Evolutionary conservation across 208 protist species (phyloP).

Genomic region (Trypanosoma vivax): DNA sequence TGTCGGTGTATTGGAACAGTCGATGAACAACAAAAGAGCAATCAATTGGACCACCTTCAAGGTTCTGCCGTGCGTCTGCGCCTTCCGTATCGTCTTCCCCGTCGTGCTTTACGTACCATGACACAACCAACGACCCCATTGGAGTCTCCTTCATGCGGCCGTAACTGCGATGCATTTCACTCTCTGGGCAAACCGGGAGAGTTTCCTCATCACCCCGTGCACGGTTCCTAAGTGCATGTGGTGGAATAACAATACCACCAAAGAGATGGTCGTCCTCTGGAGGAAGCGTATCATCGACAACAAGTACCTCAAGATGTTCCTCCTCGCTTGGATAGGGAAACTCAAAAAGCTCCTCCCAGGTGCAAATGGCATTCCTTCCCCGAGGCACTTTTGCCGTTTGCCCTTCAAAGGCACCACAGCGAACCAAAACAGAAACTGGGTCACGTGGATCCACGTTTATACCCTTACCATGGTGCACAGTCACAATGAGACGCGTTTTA

Average conservation of each 20-base stretch:
- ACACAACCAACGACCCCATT: slow-evolving; percentile 65
- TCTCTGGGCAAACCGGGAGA: slow-evolving; percentile 60
- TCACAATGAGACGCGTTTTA: slow-evolving; percentile 74
- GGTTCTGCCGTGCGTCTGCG: slow-evolving; percentile 48
- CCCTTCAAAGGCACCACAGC: slow-evolving; percentile 84
- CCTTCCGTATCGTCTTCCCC: slow-evolving; percentile 52
- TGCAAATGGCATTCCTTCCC: slow-evolving; percentile 48
- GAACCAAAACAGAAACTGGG: slow-evolving; percentile 73
- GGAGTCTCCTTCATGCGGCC: slow-evolving; percentile 59
- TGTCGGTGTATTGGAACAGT: slow-evolving; percentile 88
- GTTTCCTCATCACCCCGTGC: slow-evolving; percentile 66
- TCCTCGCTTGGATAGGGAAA: slow-evolving; percentile 82
- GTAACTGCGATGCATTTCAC: slow-evolving; percentile 53
- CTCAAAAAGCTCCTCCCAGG: slow-evolving; percentile 87
- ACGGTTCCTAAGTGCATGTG: slow-evolving; percentile 55
- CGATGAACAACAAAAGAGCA: slow-evolving; percentile 77
- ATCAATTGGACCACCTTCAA: slow-evolving; percentile 48
- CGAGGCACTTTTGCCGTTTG: slow-evolving; percentile 77
- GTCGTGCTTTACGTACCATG: slow-evolving; percentile 74
- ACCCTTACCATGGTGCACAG: slow-evolving; percentile 78
- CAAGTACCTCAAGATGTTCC: slow-evolving; percentile 71
- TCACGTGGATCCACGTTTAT: slow-evolving; percentile 45
- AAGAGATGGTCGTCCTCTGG: slow-evolving; percentile 48
- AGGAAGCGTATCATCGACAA: slow-evolving; percentile 69
- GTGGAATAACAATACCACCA: slow-evolving; percentile 66